These are phyloP conservation scores for Cladophialophora psammophila DNA, from an alignment of 2,329 filamentous ascomycete genomes.

Conservation along the genomic window DNA sequence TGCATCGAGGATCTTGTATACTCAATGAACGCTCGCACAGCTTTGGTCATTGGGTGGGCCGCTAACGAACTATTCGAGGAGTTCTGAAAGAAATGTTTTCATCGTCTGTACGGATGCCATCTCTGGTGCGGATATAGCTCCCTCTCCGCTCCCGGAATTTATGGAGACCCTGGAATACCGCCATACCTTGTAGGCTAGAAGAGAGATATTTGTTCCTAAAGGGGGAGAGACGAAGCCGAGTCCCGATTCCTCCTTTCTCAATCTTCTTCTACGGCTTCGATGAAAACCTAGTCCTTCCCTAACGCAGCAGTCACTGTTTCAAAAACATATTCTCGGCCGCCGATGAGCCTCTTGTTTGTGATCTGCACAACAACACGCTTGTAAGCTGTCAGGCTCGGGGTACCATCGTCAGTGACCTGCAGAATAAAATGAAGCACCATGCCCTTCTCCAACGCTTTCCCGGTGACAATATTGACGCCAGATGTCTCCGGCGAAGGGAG, in stretches of 20 bases:
- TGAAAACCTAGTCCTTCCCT: constrained; percentile 24
- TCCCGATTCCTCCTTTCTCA: not conserved
- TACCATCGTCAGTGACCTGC: constrained; percentile 56
- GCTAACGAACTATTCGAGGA: not conserved
- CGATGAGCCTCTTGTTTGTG: constrained; percentile 16
- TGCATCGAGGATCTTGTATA: not conserved
- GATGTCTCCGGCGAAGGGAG: constrained; percentile 53
- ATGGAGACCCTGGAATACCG: not conserved
- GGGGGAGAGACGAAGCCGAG: not conserved
- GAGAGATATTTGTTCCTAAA: not conserved
- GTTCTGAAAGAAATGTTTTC: not conserved
- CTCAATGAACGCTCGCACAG: not conserved
- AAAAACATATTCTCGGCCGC: constrained; percentile 16
- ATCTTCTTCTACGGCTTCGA: not conserved
- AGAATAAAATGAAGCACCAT: constrained; percentile 60
- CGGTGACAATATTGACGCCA: constrained; percentile 47
- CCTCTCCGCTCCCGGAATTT: not conserved
- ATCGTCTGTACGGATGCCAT: not conserved
- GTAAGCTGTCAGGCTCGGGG: constrained; percentile 57
- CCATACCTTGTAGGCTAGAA: not conserved
- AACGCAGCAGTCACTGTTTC: constrained; percentile 18
- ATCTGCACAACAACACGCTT: constrained; percentile 52
- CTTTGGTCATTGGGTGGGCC: not conserved
- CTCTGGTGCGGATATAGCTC: not conserved
- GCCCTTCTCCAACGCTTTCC: constrained; percentile 49